Evolutionary conservation across 2,329 filamentous ascomycete species (phyloP).

Genomic region (Colletotrichum karsti): DNA sequence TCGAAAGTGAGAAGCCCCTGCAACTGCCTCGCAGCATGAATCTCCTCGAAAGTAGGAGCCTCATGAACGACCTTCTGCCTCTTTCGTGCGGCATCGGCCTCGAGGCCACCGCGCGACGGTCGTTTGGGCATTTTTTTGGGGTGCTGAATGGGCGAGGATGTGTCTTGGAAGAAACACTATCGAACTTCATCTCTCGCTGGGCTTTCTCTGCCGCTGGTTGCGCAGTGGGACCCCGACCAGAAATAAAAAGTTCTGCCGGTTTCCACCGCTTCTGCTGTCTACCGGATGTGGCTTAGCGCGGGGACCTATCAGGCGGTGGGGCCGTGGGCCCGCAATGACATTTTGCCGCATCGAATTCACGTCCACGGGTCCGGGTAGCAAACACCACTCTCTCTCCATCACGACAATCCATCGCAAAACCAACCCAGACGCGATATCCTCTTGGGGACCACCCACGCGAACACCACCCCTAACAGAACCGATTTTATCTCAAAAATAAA

Average conservation of each 20-base stretch:
- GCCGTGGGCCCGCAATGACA: slow-evolving; percentile 24
- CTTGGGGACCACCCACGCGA: neutral
- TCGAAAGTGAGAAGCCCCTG: slow-evolving; percentile 74
- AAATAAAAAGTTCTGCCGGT: slow-evolving; percentile 32
- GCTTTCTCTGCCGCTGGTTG: neutral
- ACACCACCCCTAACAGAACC: neutral
- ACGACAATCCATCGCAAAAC: neutral
- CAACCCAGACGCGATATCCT: neutral
- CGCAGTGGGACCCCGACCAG: slow-evolving; percentile 17
- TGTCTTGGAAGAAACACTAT: too few species aligned
- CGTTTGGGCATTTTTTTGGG: slow-evolving; percentile 53
- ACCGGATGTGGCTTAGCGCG: slow-evolving; percentile 16
- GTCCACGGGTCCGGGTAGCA: too few species aligned
- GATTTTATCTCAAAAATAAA: too few species aligned
- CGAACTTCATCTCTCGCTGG: neutral
- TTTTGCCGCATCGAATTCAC: slow-evolving; percentile 7
- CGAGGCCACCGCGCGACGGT: slow-evolving; percentile 44
- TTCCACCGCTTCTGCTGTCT: slow-evolving; percentile 17
- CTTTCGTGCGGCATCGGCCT: slow-evolving; percentile 56
- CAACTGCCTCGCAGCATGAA: slow-evolving; percentile 72
- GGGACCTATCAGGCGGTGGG: slow-evolving; percentile 11
- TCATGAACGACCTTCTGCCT: slow-evolving; percentile 66
- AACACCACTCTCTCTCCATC: neutral
- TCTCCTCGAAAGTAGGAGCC: slow-evolving; percentile 66
- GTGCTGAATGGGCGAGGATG: neutral